Conservation (phyloP, 331 rosid species). For the Saraca asoca region DNA sequence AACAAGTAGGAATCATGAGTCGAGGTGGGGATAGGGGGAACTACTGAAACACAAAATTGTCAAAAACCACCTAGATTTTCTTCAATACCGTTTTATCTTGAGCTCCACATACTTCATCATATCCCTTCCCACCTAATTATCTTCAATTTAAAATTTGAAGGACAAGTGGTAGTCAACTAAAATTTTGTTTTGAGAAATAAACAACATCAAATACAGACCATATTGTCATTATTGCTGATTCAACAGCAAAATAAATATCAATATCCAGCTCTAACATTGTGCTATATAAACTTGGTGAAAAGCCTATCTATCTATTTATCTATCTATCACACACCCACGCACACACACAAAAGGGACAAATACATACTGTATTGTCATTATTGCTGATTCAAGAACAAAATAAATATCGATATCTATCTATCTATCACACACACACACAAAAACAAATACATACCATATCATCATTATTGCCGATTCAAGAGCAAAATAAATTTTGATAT, state of each 20-base stretch:
- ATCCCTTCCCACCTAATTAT: not conserved
- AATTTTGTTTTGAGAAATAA: slow-evolving; percentile 6
- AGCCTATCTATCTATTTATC: too few species aligned
- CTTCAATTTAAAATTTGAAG: not conserved
- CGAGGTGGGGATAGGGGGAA: not conserved
- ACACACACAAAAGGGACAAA: too few species aligned
- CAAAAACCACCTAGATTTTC: not conserved
- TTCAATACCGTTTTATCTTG: not conserved
- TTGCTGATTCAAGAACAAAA: too few species aligned
- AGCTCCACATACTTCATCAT: not conserved
- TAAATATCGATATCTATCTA: too few species aligned
- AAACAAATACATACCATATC: too few species aligned
- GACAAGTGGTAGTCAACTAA: not conserved
- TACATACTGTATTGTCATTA: too few species aligned
- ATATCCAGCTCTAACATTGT: too few species aligned
- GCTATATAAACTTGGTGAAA: too few species aligned
- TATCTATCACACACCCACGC: too few species aligned
- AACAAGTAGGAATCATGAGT: not conserved
- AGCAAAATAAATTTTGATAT: not conserved
- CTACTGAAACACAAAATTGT: not conserved
- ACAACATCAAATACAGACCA: not conserved
- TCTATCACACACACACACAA: too few species aligned
- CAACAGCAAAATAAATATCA: not conserved
- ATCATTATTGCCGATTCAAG: too few species aligned
- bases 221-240: not conserved